Percentiles rank a stretch among this genome's conserved stretches.
These are phyloP conservation scores for Aspergillus latus DNA, from an alignment of 2,329 filamentous ascomycete genomes.

Conservation along the genomic window DNA sequence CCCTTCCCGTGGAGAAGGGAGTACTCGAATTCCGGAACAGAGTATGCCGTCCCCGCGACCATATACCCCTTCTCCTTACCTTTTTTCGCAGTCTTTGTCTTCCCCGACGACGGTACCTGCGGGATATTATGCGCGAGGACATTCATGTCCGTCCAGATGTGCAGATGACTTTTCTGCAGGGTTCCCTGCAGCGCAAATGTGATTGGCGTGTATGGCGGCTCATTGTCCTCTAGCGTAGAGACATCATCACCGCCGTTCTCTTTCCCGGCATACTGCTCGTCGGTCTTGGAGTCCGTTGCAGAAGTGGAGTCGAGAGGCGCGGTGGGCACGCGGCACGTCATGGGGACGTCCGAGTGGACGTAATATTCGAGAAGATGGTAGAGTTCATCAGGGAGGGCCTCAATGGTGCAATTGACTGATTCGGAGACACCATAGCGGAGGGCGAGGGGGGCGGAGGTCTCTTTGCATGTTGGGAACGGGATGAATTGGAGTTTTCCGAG, in stretches of 20 bases:
- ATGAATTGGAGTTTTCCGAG: slow-evolving; percentile 86
- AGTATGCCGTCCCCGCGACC: slow-evolving; percentile 85
- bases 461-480: slow-evolving; percentile 86
- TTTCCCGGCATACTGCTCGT: slow-evolving; percentile 29
- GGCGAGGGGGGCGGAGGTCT: slow-evolving; percentile 78
- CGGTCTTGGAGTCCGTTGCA: slow-evolving; percentile 17
- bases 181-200: slow-evolving; percentile 88
- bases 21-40: slow-evolving; percentile 68
- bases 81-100: slow-evolving; percentile 48
- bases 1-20: slow-evolving; percentile 9
- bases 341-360: slow-evolving; percentile 89
- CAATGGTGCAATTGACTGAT: slow-evolving; percentile 61
- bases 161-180: slow-evolving; percentile 82
- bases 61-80: slow-evolving; percentile 65
- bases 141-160: slow-evolving; percentile 87
- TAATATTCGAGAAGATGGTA: slow-evolving; percentile 74
- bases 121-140: slow-evolving; percentile 69
- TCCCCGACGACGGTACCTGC: slow-evolving; percentile 5
- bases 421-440: slow-evolving; percentile 74
- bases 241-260: slow-evolving; percentile 42
- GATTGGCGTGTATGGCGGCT: slow-evolving; percentile 63
- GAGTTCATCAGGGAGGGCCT: slow-evolving; percentile 52
- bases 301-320: slow-evolving; percentile 58
- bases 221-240: slow-evolving; percentile 24
- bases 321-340: slow-evolving; percentile 85